These are phyloP conservation scores for Noccaea caerulescens DNA, from an alignment of 345 rosid species.

Conservation along the genomic window DNA sequence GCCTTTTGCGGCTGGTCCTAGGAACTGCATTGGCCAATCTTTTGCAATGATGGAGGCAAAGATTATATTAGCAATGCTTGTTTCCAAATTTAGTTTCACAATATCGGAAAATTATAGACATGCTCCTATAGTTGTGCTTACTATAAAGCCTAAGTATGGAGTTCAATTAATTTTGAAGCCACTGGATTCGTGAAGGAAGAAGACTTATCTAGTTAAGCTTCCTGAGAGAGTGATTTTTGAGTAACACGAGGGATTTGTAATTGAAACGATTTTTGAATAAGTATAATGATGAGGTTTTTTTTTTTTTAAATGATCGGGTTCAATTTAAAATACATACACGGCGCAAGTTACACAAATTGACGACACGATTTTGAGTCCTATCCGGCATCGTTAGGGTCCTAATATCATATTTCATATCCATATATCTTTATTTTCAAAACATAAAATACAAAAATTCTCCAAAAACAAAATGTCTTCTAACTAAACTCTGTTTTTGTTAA, in stretches of 20 bases:
- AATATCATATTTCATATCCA: neutral
- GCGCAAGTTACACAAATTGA: neutral
- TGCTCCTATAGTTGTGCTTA: conserved; percentile 73
- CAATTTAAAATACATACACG: neutral
- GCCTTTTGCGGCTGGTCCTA: conserved; percentile 82
- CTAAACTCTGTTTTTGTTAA: too few species aligned
- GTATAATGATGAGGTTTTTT: conserved; percentile 14
- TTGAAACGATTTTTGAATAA: conserved; percentile 35
- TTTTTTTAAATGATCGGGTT: neutral
- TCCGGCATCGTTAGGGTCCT: neutral
- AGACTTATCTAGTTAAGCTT: conserved; percentile 2
- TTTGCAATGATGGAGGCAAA: conserved; percentile 91
- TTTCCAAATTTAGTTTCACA: conserved; percentile 59
- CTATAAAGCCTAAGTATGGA: conserved; percentile 77
- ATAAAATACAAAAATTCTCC: too few species aligned
- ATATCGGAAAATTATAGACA: conserved; percentile 69
- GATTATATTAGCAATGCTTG: conserved; percentile 67
- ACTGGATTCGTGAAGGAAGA: conserved; percentile 32
- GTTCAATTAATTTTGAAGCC: conserved; percentile 69
- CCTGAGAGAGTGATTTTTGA: conserved; percentile 18
- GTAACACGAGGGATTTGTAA: conserved; percentile 26
- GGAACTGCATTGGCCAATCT: conserved; percentile 77
- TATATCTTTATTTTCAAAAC: too few species aligned
- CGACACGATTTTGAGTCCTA: neutral
- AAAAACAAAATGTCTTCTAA: too few species aligned